Base-by-base conservation (phyloP, 2,329 filamentous ascomycete species). In the Ophiosphaerella korrae region DNA sequence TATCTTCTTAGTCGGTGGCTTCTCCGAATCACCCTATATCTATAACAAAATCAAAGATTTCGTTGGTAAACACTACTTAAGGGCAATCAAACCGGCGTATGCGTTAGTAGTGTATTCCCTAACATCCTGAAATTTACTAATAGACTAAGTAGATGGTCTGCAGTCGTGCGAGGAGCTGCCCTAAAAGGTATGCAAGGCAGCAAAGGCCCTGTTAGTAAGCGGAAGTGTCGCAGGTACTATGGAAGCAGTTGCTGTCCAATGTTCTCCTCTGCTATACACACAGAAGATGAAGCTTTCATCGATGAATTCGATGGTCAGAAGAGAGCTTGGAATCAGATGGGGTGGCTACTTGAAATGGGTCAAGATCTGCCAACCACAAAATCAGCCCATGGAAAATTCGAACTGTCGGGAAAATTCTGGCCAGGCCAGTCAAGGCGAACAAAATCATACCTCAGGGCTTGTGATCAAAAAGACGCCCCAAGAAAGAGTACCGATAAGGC, bases 1-100 rank as follows among this genome's bases (percentile, higher is more conserved):
- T 7, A 16, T 68, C 0, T 62, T 68, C 48, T 31, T 69, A 23
- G 62, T 70, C 1, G 66, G 65, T 1, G 67, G 68, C 0, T 68
- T 70, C n/a, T 59, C 66, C 0, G 61, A 65, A 18, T 64, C 58
- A 0, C 51, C 61, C 0, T 70, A 68, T 35, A 58, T 69, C 33
- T 55, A 53, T 7, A 12, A 32, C 0, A 52, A 63, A 37, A 49
- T 70, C 16, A 56, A 51, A 9, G 14, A 14, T 0, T 57, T 59
- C 5, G 40, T 38, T 0, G 33, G 46, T 8, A 8, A 4, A 1
- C 34, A 51, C 4, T 39, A 34, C 1, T 13, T 66, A 1, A 18
- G 48, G 13, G 45, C 42, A 0, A 42, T 70, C n/a, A 48, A 44
- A 5, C 64, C 64, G 2, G 13, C 42, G 0, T 45, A 60, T 40